Percentiles rank a stretch among this genome's conserved stretches.
phyloP scores from a whole-genome alignment of 2,329 filamentous ascomycete genomes.

The Phyllosticta capitalensis region DNA sequence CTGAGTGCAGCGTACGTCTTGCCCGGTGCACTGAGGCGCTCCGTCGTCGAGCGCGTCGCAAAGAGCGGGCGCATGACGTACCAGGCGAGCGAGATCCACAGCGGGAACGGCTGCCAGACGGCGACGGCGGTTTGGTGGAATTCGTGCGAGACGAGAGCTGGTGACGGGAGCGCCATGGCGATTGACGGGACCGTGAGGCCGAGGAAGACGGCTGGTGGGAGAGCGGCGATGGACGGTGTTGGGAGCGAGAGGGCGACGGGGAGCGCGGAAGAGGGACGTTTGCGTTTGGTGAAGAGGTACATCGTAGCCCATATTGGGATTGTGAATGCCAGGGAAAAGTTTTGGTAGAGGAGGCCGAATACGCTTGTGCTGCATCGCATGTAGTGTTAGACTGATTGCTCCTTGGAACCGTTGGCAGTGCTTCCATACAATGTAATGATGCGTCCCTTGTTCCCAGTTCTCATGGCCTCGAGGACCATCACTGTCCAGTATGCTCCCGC shows the following conservation, averaged over 20 bases:
- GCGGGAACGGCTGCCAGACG: conserved; percentile 2
- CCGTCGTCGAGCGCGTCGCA: not conserved
- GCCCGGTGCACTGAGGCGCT: not conserved
- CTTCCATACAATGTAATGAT: conserved; percentile 1
- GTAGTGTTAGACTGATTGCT: not conserved
- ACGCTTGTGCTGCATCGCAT: not conserved
- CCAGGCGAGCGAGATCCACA: not conserved
- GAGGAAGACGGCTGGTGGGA: not conserved
- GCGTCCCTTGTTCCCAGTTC: not conserved
- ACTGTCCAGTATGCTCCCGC: conserved; percentile 5
- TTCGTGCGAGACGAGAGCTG: not conserved
- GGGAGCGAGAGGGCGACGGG: not conserved
- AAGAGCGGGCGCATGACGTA: not conserved
- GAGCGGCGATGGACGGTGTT: not conserved
- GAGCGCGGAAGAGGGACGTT: not conserved
- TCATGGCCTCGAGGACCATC: not conserved
- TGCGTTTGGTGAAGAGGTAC: not conserved
- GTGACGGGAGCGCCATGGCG: conserved; percentile 3
- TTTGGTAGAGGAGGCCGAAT: conserved; percentile 7
- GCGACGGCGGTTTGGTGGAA: not conserved
- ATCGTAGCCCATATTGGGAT: conserved; percentile 3
- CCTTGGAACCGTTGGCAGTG: not conserved
- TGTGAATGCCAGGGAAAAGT: conserved; percentile 5
- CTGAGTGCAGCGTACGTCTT: not conserved
- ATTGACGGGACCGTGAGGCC: not conserved